Evolutionary conservation across 176 grass and related monocot genomes (phyloP), one percentile per base, ranked within the genome.

Genomic region (Musa schizocarpa): DNA sequence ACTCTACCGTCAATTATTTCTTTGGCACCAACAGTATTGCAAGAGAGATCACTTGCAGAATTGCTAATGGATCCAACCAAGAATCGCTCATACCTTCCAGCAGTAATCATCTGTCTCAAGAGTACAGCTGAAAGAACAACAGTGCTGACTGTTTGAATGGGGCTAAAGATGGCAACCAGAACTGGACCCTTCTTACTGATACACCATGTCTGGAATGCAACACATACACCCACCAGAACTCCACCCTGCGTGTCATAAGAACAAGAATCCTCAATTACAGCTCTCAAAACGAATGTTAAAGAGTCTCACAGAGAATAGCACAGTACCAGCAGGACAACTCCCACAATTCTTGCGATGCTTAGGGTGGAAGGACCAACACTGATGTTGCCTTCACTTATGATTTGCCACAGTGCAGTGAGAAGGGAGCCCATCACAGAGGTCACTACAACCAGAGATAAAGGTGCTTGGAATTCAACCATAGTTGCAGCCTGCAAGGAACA

Each of bases 141-240:
- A 0, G 84, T 69, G 22, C 76, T 89, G 17, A 93, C 82, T 0
- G 90, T 87, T 80, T 93, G 90, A 8, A 89, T 72, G 4, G 87
- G 90, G 0, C 79, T 88, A 22, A 93, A 89, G 52, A 93, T 87
- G 0, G 87, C 82, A 52, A 89, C 82, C 23, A 93, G 80, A 29
- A 93, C 82, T 0, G 87, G 90, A 0, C 90, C 90, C 72, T 83
- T 93, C 50, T 54, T 87, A 9, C 68, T 68, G 19, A 89, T 22
- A 79, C 84, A 82, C 90, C 90, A 93, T 26, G 74, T 58, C 79
- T 89, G 90, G 27, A 89, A 87, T 64, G 68, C 79, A 1, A 78
- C 8, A 73, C 84, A 83, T 14, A 53, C 68, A 1, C 84, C 86
- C 0, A 34, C 22, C 13, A 80, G 7, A 0, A 66, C 68, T 75